A percentile compares a stretch with the other conserved stretches of the same genome.
These are phyloP conservation scores for Pugionium cornutum DNA, from an alignment of 345 rosid genomes.

Conservation along the genomic window DNA sequence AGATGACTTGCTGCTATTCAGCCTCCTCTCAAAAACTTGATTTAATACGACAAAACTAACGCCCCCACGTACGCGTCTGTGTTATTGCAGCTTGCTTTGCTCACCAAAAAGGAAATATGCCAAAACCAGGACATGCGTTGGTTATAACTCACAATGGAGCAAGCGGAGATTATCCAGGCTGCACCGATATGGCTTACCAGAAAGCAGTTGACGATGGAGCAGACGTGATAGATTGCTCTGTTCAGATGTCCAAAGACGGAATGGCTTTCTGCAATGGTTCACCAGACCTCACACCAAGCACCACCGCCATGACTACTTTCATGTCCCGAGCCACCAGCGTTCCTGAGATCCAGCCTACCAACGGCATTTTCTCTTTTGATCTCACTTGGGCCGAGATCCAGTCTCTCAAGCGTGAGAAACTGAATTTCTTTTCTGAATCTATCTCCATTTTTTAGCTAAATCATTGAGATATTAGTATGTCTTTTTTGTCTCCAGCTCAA, in stretches of 20 bases:
- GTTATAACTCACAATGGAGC: conserved; percentile 85
- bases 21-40: not conserved
- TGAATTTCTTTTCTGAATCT: not conserved
- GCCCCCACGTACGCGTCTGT: not conserved
- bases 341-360: conserved; percentile 64
- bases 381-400: conserved; percentile 87
- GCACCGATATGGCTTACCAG: conserved; percentile 83
- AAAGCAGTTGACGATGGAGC: conserved; percentile 79
- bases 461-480: not conserved
- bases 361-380: conserved; percentile 84
- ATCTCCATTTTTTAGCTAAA: not conserved
- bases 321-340: conserved; percentile 50
- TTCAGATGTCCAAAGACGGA: conserved; percentile 88
- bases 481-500: conserved; percentile 61
- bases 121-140: conserved; percentile 44
- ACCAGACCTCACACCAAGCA: conserved; percentile 56
- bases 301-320: conserved; percentile 61
- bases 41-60: conserved; percentile 16
- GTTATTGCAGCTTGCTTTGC: conserved; percentile 66
- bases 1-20: conserved; percentile 26
- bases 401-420: conserved; percentile 62
- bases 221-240: conserved; percentile 73
- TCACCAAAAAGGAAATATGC: conserved; percentile 35
- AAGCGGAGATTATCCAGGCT: conserved; percentile 76
- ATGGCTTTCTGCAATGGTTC: conserved; percentile 72